These are phyloP conservation scores for Vararia minispora DNA, from an alignment of 768 basidiomycete genomes.

Conservation along the genomic window DNA sequence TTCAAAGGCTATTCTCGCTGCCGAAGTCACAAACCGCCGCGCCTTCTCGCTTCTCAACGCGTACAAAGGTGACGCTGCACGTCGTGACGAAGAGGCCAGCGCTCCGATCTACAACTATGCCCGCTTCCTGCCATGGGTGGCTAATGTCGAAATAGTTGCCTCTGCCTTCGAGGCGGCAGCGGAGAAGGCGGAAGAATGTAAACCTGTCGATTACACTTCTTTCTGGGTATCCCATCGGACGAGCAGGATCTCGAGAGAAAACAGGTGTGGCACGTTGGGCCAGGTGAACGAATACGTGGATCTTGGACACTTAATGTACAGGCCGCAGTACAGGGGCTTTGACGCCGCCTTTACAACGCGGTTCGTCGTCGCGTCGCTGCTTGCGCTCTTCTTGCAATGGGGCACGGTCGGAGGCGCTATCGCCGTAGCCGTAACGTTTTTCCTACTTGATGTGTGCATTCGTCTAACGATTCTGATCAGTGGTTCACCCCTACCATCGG, in stretches of 20 bases:
- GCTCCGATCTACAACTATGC: conserved; percentile 18
- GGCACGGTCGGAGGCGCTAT: conserved; percentile 21
- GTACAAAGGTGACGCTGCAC: background rate
- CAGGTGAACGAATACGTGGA: conserved; percentile 10
- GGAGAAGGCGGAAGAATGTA: background rate
- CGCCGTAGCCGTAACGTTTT: conserved; percentile 17
- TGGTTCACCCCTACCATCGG: conserved; percentile 22
- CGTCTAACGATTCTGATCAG: no score
- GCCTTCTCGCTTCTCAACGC: background rate
- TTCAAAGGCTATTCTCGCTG: conserved; percentile 4
- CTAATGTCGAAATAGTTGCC: conserved; percentile 12
- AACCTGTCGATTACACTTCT: background rate
- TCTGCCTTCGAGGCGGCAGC: conserved; percentile 4
- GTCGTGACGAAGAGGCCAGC: conserved; percentile 14
- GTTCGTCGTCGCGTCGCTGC: conserved; percentile 21
- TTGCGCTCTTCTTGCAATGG: conserved; percentile 24
- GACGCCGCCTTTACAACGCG: conserved; percentile 15
- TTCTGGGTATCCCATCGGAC: background rate
- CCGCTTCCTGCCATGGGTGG: conserved; percentile 12
- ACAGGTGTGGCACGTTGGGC: conserved; percentile 13
- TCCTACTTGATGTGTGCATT: no score
- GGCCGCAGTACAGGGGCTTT: no score
- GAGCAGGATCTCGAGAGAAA: conserved; percentile 13
- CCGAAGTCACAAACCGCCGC: conserved; percentile 1
- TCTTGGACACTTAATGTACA: no score